A percentile compares a stretch with the other conserved stretches of the same genome.
These are phyloP conservation scores for Schoenoplectus triqueter DNA, from an alignment of 202 grass and related monocot genomes.

Conservation along the genomic window DNA sequence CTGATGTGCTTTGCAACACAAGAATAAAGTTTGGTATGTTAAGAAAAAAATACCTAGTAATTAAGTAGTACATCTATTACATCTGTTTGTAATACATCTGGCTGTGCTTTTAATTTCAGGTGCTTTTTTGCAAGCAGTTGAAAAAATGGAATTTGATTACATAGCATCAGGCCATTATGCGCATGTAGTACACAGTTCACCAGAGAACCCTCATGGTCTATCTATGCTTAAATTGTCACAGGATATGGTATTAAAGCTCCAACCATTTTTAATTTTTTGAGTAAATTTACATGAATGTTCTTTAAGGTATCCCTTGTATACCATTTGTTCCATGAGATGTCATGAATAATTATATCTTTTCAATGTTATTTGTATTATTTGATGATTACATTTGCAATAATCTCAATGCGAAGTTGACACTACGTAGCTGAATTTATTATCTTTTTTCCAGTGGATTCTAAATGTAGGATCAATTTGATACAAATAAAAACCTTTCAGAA, in stretches of 20 bases:
- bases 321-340: too few relatives aligned
- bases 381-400: too few relatives aligned
- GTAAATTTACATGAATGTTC: too few relatives aligned
- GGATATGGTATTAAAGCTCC: slow-evolving; percentile 51
- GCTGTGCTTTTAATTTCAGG: slow-evolving; percentile 51
- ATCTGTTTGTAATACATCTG: slow-evolving; percentile 16
- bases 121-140: slow-evolving; percentile 81
- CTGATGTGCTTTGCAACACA: slow-evolving; percentile 95
- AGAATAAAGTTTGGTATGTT: slow-evolving; percentile 90
- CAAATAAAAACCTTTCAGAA: too few relatives aligned
- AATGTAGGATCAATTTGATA: too few relatives aligned
- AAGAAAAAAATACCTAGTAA: slow-evolving; percentile 4
- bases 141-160: slow-evolving; percentile 81
- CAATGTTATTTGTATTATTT: too few relatives aligned
- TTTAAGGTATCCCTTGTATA: too few relatives aligned
- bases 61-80: not conserved
- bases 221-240: slow-evolving; percentile 77
- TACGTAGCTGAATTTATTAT: too few relatives aligned
- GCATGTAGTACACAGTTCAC: slow-evolving; percentile 60
- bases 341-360: too few relatives aligned
- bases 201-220: slow-evolving; percentile 43
- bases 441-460: too few relatives aligned
- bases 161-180: slow-evolving; percentile 98
- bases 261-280: not conserved
- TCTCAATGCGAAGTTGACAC: too few relatives aligned